These are phyloP conservation scores for Gautieria morchelliformis DNA, from an alignment of 768 basidiomycete genomes.

Conservation along the genomic window DNA sequence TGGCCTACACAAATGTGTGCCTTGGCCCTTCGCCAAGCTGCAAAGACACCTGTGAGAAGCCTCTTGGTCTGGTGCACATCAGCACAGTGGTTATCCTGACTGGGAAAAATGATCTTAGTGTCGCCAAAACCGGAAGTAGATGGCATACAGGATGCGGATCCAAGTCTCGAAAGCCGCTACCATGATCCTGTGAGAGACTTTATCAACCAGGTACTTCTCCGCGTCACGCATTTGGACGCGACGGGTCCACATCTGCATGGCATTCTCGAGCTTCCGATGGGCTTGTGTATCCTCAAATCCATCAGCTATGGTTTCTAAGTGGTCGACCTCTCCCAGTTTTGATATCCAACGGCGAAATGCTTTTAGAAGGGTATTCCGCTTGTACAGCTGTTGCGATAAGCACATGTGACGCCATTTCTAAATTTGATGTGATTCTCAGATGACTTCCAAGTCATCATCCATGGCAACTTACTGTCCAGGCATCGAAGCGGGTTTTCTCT, in stretches of 20 bases:
- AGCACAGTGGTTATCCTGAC: constrained; percentile 35
- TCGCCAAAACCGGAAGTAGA: background rate
- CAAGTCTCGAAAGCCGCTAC: constrained; percentile 41
- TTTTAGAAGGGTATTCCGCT: constrained; percentile 31
- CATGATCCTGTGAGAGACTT: constrained; percentile 32
- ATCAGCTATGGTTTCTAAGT: constrained; percentile 42
- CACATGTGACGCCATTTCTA: constrained; percentile 54
- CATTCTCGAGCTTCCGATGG: constrained; percentile 27
- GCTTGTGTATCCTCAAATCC: constrained; percentile 31
- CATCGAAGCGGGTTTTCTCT: constrained; percentile 39
- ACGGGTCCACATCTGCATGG: constrained; percentile 53
- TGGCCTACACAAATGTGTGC: constrained; percentile 27
- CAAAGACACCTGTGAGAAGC: constrained; percentile 37
- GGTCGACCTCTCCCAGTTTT: constrained; percentile 30
- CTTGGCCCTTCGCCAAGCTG: constrained; percentile 46
- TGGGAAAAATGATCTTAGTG: constrained; percentile 17
- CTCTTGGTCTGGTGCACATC: constrained; percentile 31
- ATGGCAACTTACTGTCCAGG: constrained; percentile 31
- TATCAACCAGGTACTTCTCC: constrained; percentile 4
- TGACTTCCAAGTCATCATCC: background rate
- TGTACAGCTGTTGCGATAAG: constrained; percentile 44
- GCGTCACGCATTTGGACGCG: constrained; percentile 33
- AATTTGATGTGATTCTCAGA: background rate
- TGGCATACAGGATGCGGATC: constrained; percentile 47
- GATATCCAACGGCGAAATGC: constrained; percentile 47